phyloP scores from a whole-genome alignment of 495 filamentous ascomycete species.

The Xylaria venustula region DNA sequence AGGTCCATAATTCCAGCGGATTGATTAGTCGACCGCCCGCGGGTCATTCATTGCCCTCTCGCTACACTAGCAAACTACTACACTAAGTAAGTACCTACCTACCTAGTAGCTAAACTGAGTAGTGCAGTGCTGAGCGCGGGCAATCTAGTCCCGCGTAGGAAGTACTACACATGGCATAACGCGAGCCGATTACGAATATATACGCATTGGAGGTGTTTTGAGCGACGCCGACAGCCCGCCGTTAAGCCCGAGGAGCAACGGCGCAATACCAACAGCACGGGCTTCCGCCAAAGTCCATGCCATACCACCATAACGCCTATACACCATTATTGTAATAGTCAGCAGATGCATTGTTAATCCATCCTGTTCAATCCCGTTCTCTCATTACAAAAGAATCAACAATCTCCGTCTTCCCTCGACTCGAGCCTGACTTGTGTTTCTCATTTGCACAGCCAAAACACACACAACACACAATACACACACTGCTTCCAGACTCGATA shows the following conservation, averaged over 20 bases:
- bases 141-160: too few species aligned
- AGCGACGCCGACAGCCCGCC: slow-evolving; percentile 5
- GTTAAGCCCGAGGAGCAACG: slow-evolving; percentile 6
- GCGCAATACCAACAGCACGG: background rate
- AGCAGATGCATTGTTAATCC: slow-evolving; percentile 16
- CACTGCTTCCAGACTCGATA: too few species aligned
- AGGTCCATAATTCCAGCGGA: slow-evolving; percentile 7
- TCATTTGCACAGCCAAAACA: background rate
- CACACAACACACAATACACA: slow-evolving; percentile 4
- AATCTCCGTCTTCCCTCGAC: slow-evolving; percentile 8
- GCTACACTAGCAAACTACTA: too few species aligned
- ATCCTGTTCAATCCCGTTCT: slow-evolving; percentile 11
- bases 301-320: background rate
- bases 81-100: background rate
- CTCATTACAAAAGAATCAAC: slow-evolving; percentile 32
- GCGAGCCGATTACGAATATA: slow-evolving; percentile 12
- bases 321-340: slow-evolving; percentile 5
- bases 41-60: background rate
- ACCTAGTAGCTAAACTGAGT: too few species aligned
- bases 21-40: background rate
- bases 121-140: too few species aligned
- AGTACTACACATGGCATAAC: background rate
- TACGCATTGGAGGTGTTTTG: too few species aligned
- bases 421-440: background rate
- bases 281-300: background rate